Base-by-base conservation (phyloP, 2,329 filamentous ascomycete genomes). In the Hypomyces rosellus region DNA sequence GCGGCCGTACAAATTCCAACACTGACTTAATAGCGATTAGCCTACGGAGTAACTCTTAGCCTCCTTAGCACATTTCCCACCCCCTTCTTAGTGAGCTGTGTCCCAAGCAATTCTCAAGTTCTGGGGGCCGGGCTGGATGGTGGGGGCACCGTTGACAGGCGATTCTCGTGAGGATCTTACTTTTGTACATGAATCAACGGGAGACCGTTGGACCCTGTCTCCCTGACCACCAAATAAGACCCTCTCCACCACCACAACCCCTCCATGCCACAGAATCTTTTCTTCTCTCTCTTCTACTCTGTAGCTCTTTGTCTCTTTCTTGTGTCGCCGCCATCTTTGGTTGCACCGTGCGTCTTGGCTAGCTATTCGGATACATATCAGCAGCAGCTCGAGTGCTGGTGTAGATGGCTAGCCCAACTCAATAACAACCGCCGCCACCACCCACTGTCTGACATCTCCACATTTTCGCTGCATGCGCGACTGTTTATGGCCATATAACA, bases 331-430 rank as follows among this genome's bases (percentile, higher is more conserved):
- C 57, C 54, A 59, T 52, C 53, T 56, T 57, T 45, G 48, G 59
- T 53, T 54, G 51, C 50, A 55, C 59, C 58, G 56, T 56, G 54
- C 51, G 54, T 57, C 52, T 54, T 48, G 55, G 58, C 52, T 54
- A 59, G 57, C 56, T 30, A 30, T 30, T 30, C 25, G 25, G 53
- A 61, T 51, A 56, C 53, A 55, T 59, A 60, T 58, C 54, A 62
- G 63, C 54, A 62, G 63, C 62, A 58, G 57, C 59, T 49, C 59
- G 55, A 57, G 56, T 61, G 56, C 55, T 57, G 57, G 58, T 58
- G 55, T 60, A 54, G 51, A 63, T 55, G 53, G 54, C 57, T 61
- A 59, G 44, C 51, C 59, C 52, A 45, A 50, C 39, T 30, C 46
- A 34, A 48, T 43, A 49, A 52, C 56, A 55, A 49, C 52, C 58